Base-by-base conservation (phyloP, 176 grass and related monocot species). In the Poa pratensis region DNA sequence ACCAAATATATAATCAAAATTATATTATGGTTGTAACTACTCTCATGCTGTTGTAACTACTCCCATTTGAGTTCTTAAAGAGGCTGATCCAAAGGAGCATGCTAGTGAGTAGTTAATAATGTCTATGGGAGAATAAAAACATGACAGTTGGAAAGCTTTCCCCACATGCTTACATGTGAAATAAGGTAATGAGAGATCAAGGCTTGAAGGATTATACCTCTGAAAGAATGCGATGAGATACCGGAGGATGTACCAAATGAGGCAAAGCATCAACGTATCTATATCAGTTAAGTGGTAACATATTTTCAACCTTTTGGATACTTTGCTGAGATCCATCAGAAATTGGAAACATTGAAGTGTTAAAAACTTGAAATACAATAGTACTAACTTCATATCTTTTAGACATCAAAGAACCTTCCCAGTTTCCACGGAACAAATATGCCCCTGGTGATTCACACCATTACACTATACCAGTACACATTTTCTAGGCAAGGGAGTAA, bases 161-260 rank as follows among this genome's bases (percentile, higher is more conserved):
- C 20, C 3, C 22, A 49, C 37, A 67, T 89, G 17, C 35, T 63
- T 68, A 20, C 2, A 76, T 49, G 26, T 5, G 13, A 60, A 65
- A 35, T 18, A 23, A 78, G 26, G 32, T 32, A 89, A 77, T 59
- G 45, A 58, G n/a, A 85, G 17, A 82, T 69, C 28, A 69, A 27
- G 19, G 55, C n/a, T 16, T 80, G 73, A 48, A 76, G 78, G 17
- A 39, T 74, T 73, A 60, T 82, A 91, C 86, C 92, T 87, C 52
- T 89, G 75, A 83, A 87, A 94, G 78, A 91, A 94, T 32, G 61
- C 86, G 59, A 60, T 19, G 34, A 88, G 76, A 81, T 89, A 87
- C 46, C 80, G 84, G 24, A 86, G 77, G 45, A 94, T 87, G 83
- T 88, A 94, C 92, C 86, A 94, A 30, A 91, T 64, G 43, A 94